phyloP scores from a whole-genome alignment of 441 rosid genomes.

The Mallotus repandus region DNA sequence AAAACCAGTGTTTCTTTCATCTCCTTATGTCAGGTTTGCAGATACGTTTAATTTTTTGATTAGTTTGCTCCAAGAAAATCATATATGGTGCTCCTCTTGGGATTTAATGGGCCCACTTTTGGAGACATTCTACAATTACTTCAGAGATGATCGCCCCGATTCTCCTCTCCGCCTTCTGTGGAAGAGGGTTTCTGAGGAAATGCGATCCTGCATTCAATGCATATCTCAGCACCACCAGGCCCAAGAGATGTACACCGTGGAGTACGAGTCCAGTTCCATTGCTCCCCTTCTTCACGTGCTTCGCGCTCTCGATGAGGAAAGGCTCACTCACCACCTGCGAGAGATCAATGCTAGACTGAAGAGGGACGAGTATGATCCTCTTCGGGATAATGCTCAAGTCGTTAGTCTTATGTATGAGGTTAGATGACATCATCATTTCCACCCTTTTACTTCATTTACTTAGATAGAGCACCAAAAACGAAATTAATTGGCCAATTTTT shows the following conservation, averaged over 20 bases:
- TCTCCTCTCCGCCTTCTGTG: constrained; percentile 83
- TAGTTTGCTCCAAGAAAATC: constrained; percentile 63
- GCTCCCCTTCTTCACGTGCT: constrained; percentile 83
- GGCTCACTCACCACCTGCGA: constrained; percentile 73
- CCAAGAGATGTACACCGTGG: constrained; percentile 64
- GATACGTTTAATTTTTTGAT: constrained; percentile 79
- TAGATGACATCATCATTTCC: background rate
- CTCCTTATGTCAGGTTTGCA: constrained; percentile 54
- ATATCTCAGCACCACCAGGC: constrained; percentile 95
- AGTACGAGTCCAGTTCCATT: constrained; percentile 71
- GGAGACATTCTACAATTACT: constrained; percentile 89
- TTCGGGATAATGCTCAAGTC: constrained; percentile 66
- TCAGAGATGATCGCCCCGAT: constrained; percentile 61
- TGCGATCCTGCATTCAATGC: constrained; percentile 76
- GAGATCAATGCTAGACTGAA: constrained; percentile 63
- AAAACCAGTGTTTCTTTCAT: background rate
- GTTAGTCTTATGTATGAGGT: constrained; percentile 98
- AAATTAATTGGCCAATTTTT: too few species aligned
- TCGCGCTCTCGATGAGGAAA: constrained; percentile 80
- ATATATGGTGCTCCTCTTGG: constrained; percentile 83
- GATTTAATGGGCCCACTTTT: constrained; percentile 90
- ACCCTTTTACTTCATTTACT: too few species aligned
- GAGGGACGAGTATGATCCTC: constrained; percentile 61
- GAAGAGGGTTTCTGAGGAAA: constrained; percentile 80
- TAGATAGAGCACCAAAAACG: too few species aligned